Percentiles rank a stretch among this genome's conserved stretches.
phyloP scores from a whole-genome alignment of 179 eudicot genomes.

The Patellifolia procumbens region DNA sequence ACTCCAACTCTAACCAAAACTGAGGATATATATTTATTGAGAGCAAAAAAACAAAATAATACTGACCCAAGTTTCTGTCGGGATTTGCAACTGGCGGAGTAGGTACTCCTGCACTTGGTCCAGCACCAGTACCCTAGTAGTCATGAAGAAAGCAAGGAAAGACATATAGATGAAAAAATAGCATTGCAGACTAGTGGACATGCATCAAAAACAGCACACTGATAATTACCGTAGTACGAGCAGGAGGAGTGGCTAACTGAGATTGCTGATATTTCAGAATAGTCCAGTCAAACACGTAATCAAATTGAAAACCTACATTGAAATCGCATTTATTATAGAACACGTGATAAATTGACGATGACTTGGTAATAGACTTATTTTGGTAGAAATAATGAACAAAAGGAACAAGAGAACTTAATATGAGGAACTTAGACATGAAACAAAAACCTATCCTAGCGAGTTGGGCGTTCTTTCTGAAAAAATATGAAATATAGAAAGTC shows the following conservation, averaged over 20 bases:
- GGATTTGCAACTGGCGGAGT: conserved; percentile 60
- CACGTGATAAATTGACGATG: neutral
- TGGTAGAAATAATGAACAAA: neutral
- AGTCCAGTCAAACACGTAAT: conserved; percentile 98
- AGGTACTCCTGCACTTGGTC: conserved; percentile 68
- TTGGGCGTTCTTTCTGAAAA: neutral
- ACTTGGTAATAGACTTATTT: neutral
- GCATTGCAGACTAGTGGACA: neutral
- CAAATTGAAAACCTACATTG: conserved; percentile 85
- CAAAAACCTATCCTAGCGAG: too few relatives aligned
- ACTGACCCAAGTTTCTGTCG: conserved; percentile 57
- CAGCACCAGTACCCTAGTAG: conserved; percentile 64
- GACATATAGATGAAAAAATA: neutral
- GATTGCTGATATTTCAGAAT: conserved; percentile 96
- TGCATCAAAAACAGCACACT: neutral
- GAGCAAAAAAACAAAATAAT: neutral
- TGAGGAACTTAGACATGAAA: neutral
- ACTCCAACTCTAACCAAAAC: neutral
- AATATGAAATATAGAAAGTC: neutral
- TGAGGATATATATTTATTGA: neutral
- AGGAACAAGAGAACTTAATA: neutral
- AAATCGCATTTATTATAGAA: conserved; percentile 5
- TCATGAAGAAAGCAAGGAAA: conserved; percentile 1
- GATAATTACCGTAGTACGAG: conserved; percentile 64
- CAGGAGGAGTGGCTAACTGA: conserved; percentile 71